Evolutionary conservation across 1,284 basidiomycete species (phyloP), one percentile per base, ranked within the genome.

Genomic region (Apiotrichum mycotoxinovorans): DNA sequence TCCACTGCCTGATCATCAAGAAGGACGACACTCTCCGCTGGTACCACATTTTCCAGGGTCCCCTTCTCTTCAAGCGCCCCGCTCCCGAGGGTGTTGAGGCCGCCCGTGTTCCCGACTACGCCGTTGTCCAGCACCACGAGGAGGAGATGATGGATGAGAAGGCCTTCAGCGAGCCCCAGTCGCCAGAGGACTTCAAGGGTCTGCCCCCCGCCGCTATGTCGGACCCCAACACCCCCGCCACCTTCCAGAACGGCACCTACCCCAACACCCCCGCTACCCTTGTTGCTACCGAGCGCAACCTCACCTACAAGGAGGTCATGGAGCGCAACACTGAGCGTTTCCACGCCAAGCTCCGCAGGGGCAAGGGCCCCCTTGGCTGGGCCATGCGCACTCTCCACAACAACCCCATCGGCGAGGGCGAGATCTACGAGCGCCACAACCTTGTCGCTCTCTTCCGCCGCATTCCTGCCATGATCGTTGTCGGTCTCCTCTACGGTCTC

Each of bases 21-120:
- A 70, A 72, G 61, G 79, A 80, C 64, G 70, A 74, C 68, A 78
- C 70, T 47, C 48, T 74, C 43, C 65, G 67, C 46, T 73, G 70
- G 73, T 79, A 73, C 64, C 69, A 77, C 57, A 66, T 79, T 67
- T 70, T 80, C 75, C 57, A 69, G 49, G 79, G 79, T 15, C 79
- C 79, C 3, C 51, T 72, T 5, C 69, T 79, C 26, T 79, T 77
- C 71, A 64, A 54, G 37, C 73, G 79, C 54, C 57, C 75, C 3
- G 64, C 65, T 22, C 61, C 66, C 20, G 58, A 53, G 18, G 71
- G 69, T 33, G 71, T 66, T 25, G 15, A 35, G 11, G 9, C 22
- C 22, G 38, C 44, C 30, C 22, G 25, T 2, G 48, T 58, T 34
- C 57, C 44, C 18, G 64, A 64, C 20, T 58, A 65, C 17, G 60